Base-by-base conservation (phyloP, 2,329 filamentous ascomycete species). In the Fusarium chuoi region DNA sequence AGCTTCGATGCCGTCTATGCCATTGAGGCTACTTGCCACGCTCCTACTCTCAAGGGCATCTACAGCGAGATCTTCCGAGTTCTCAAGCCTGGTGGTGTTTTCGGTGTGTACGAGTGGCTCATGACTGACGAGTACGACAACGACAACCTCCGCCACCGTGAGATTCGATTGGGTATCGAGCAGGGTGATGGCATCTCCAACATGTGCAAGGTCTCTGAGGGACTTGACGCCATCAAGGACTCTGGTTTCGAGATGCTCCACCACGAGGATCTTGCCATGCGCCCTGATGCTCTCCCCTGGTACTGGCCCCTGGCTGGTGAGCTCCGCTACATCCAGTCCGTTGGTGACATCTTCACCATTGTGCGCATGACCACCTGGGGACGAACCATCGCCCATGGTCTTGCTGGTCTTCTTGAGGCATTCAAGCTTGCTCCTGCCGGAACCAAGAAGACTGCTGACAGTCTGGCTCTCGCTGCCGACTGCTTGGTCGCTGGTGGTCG, bases 51-150 rank as follows among this genome's bases (percentile, higher is more conserved):
- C 13, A 93, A 95, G 79, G 95, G 94, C 67, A 95, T 98, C 75
- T 99, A 99, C 87, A 92, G 90, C 81, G 93, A 98, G 84, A 98
- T 98, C 80, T 95, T 92, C 89, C 93, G 94, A 54, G 95, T 98
- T 28, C 88, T 99, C 73, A 99, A 98, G 89, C 96, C 96, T 26
- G 96, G 96, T 69, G 96, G 96, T 82, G 88, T 94, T 58, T 99
- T 98, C 79, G 96, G 96, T 81, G 96, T 98, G 59, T 99, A 98
- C 85, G 96, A 99, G 85, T 98, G 96, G 96, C 88, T 98, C 80
- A 98, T 99, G 96, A 98, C 95, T 12, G 95, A 98, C 73, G 87
- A 92, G 30, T 99, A 98, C 84, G 93, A 98, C 85, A 96, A 97
- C 82, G 88, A 93, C 69, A 95, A 98, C 87, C 83, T 94, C 2